Conservation (phyloP, 129 eudicot species). For the Dittrichia graveolens region DNA sequence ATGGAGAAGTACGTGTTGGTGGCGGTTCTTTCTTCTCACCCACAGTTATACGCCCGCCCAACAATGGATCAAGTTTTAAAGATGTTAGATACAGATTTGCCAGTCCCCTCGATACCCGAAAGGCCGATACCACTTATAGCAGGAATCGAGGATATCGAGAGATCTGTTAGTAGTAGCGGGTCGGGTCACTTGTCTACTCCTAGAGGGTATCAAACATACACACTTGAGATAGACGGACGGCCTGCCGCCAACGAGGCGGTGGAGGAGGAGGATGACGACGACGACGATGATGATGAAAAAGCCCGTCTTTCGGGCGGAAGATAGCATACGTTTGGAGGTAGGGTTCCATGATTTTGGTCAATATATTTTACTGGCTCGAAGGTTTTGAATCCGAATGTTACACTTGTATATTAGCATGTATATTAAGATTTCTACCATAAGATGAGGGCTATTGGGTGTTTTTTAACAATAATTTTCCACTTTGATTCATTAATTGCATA, state of each 20-base stretch:
- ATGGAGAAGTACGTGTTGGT: slow-evolving; percentile 79
- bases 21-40: slow-evolving; percentile 91
- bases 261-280: slow-evolving; percentile 21
- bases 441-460: neutral
- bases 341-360: neutral
- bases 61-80: slow-evolving; percentile 89
- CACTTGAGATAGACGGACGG: slow-evolving; percentile 24
- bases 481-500: neutral
- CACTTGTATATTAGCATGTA: slow-evolving; percentile 29
- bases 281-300: slow-evolving; percentile 9
- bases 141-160: slow-evolving; percentile 66
- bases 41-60: slow-evolving; percentile 84
- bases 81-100: slow-evolving; percentile 64
- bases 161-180: slow-evolving; percentile 59
- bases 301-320: slow-evolving; percentile 37
- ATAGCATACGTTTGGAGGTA: neutral
- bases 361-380: neutral
- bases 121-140: slow-evolving; percentile 77
- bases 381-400: slow-evolving; percentile 17
- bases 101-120: slow-evolving; percentile 79
- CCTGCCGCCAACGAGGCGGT: slow-evolving; percentile 20
- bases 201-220: slow-evolving; percentile 53
- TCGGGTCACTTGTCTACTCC: slow-evolving; percentile 63
- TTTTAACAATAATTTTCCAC: neutral
- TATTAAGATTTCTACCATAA: neutral